Percentiles rank a stretch among this genome's conserved stretches.
Conservation (phyloP, 2,329 filamentous ascomycete genomes). For the Diaporthe helianthi region DNA sequence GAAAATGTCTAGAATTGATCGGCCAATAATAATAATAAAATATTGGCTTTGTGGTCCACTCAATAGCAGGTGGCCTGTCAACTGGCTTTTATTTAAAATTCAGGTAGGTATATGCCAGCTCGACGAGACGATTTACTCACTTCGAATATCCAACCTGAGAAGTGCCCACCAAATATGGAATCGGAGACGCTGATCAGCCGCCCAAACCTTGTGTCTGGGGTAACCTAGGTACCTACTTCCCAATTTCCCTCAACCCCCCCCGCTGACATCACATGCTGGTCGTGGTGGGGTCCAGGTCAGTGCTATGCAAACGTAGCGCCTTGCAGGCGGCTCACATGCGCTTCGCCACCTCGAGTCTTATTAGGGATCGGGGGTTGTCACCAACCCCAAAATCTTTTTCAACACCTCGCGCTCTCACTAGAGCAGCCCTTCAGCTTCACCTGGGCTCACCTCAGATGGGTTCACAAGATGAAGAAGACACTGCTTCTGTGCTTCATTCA, state of each 20-base stretch:
- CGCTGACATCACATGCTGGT: conserved; percentile 27
- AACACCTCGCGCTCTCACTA: not conserved
- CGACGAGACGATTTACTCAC: not conserved
- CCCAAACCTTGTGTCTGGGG: conserved; percentile 18
- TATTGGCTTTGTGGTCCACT: conserved; percentile 1
- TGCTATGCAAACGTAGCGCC: not conserved
- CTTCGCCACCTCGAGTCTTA: not conserved
- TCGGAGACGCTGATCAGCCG: conserved; percentile 21
- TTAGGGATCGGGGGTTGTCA: not conserved
- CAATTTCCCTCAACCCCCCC: conserved; percentile 12
- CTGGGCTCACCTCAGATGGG: conserved; percentile 39
- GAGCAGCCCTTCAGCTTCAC: conserved; percentile 2
- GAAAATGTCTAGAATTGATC: not conserved
- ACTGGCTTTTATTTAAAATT: not conserved
- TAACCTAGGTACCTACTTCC: conserved; percentile 22
- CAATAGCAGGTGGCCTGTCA: not conserved
- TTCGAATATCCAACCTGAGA: not conserved
- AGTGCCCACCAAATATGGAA: not conserved
- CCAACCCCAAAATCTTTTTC: not conserved
- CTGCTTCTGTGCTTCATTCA: conserved; percentile 85
- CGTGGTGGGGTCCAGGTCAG: conserved; percentile 21
- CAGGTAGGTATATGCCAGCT: not conserved
- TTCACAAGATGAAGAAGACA: conserved; percentile 74
- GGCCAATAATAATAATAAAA: not conserved
- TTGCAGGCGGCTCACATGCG: not conserved